Evolutionary conservation across 176 grass and related monocot genomes (phyloP).

Genomic region (Carex cristatella): DNA sequence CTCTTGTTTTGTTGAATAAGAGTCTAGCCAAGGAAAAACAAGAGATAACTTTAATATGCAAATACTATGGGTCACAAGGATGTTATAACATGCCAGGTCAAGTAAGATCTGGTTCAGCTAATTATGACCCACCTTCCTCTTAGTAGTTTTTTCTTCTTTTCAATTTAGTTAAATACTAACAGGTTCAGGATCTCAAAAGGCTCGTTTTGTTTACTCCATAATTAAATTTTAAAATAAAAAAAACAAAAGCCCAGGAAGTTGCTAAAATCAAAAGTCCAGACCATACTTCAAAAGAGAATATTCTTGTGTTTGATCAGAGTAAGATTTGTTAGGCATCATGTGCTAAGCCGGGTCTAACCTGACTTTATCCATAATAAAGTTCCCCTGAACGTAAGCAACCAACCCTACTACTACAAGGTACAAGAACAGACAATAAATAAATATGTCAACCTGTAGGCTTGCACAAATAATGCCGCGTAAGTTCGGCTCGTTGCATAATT

Average conservation of each 20-base stretch:
- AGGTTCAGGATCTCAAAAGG: neutral
- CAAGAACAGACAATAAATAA: neutral
- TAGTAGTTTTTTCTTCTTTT: neutral
- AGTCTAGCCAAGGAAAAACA: conserved; percentile 43
- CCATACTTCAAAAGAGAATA: neutral
- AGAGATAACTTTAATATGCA: conserved; percentile 2
- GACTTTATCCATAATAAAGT: neutral
- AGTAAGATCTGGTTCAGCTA: neutral
- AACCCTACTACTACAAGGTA: neutral
- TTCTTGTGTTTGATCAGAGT: neutral
- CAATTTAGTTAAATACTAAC: neutral
- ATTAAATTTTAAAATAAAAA: neutral
- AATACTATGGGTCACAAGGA: conserved; percentile 9
- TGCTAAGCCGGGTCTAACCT: neutral
- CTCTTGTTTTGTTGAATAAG: conserved; percentile 91
- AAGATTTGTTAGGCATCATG: neutral
- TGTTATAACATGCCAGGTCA: conserved; percentile 20
- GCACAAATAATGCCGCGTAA: conserved; percentile 74
- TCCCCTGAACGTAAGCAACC: neutral
- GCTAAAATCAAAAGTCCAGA: neutral
- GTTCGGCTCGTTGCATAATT: conserved; percentile 58
- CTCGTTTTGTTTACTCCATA: neutral
- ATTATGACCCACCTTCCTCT: neutral
- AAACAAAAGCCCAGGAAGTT: neutral
- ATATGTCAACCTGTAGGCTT: conserved; percentile 60